Conservation (phyloP, 139 green algal genomes). For the Tetraselmis striata region DNA sequence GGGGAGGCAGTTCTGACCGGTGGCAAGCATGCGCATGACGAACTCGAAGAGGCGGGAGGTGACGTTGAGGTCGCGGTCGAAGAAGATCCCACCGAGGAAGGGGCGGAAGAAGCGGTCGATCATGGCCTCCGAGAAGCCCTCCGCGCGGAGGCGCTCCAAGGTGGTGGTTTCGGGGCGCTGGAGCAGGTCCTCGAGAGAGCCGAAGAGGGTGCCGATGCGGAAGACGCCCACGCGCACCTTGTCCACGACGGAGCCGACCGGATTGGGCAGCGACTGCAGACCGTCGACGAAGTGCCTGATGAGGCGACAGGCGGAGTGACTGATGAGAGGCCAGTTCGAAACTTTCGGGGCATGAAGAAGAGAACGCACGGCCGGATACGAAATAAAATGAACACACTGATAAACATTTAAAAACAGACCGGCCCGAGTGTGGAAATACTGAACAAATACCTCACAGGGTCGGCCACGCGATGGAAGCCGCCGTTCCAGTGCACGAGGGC, state of each 20-base stretch:
- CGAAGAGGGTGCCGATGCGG: conserved; percentile 48
- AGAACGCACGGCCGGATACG: no score
- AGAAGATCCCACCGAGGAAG: conserved; percentile 98
- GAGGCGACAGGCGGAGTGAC: neutral
- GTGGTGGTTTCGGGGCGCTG: conserved; percentile 63
- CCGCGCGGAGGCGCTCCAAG: conserved; percentile 36
- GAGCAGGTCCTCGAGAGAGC: conserved; percentile 54
- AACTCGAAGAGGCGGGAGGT: conserved; percentile 86
- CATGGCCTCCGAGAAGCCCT: conserved; percentile 83
- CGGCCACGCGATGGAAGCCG: conserved; percentile 52
- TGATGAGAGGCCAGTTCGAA: neutral
- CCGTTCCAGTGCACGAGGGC: conserved; percentile 64
- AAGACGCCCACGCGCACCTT: conserved; percentile 84
- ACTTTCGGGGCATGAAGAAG: neutral
- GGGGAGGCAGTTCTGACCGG: conserved; percentile 88
- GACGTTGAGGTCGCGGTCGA: conserved; percentile 73
- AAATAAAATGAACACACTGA: no score
- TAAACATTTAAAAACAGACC: no score
- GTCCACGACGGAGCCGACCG: conserved; percentile 69
- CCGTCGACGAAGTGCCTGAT: conserved; percentile 69
- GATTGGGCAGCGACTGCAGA: conserved; percentile 69
- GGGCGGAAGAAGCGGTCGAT: conserved; percentile 92
- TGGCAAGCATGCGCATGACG: conserved; percentile 91
- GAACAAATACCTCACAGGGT: conserved; percentile 2
- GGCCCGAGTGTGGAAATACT: neutral